phyloP scores from a whole-genome alignment of 768 basidiomycete genomes.

The Boletus rufocinnamomeus region DNA sequence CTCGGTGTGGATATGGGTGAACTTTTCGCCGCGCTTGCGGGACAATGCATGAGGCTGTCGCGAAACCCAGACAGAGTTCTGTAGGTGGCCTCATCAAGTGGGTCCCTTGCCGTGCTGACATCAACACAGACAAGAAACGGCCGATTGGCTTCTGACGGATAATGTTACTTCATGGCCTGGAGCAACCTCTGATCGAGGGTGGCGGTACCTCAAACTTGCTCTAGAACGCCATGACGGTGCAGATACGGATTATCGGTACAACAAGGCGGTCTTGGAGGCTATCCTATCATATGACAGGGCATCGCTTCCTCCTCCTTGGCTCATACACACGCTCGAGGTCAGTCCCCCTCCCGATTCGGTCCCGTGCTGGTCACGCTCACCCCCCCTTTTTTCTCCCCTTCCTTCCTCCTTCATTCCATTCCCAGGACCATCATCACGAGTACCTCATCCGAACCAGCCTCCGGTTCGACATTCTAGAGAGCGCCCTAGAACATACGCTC shows the following conservation, averaged over 20 bases:
- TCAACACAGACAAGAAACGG: constrained; percentile 59
- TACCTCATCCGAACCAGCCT: constrained; percentile 79
- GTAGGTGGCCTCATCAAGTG: constrained; percentile 42
- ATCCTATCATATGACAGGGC: constrained; percentile 67
- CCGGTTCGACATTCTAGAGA: constrained; percentile 75
- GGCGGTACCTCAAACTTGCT: constrained; percentile 83
- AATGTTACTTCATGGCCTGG: constrained; percentile 84
- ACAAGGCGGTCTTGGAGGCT: constrained; percentile 74
- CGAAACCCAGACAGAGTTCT: constrained; percentile 58
- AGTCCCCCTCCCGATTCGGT: constrained; percentile 8
- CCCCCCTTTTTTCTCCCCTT: neutral
- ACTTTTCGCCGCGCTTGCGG: constrained; percentile 74
- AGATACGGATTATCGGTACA: constrained; percentile 74
- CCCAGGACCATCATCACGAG: constrained; percentile 70
- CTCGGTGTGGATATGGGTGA: constrained; percentile 87
- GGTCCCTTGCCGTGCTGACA: constrained; percentile 6
- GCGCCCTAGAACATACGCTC: constrained; percentile 73
- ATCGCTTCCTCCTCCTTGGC: constrained; percentile 76
- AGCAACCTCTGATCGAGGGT: constrained; percentile 73
- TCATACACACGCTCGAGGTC: constrained; percentile 76
- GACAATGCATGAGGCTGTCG: constrained; percentile 76
- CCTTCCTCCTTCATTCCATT: neutral
- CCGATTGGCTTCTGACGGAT: constrained; percentile 84
- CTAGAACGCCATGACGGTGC: constrained; percentile 75
- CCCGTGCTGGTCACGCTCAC: constrained; percentile 2